A percentile compares a stretch with the other conserved stretches of the same genome.
phyloP scores from a whole-genome alignment of 768 basidiomycete species.

The Hericium alpestre region DNA sequence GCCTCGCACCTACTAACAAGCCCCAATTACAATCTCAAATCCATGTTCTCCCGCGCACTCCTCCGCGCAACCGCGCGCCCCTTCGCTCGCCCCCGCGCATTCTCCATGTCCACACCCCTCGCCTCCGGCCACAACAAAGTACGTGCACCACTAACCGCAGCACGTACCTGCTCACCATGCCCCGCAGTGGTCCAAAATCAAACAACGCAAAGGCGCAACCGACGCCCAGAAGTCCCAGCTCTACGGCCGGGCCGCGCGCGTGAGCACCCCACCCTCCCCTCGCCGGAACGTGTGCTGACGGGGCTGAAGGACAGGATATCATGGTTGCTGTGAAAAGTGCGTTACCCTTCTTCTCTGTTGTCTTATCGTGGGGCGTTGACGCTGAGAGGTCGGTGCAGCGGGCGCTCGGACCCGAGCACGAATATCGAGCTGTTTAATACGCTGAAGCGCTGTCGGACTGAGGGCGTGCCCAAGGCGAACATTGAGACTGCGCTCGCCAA shows the following conservation, averaged over 20 bases:
- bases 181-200: constrained; percentile 14
- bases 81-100: background rate
- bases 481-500: constrained; percentile 13
- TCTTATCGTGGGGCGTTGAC: background rate
- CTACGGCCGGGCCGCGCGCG: constrained; percentile 7
- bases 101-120: background rate
- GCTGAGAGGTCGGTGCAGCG: constrained; percentile 2
- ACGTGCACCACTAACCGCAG: background rate
- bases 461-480: constrained; percentile 12
- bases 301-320: constrained; percentile 7
- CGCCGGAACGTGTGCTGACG: background rate
- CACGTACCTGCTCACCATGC: background rate
- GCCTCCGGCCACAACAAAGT: constrained; percentile 14
- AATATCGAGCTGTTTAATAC: constrained; percentile 10
- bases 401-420: constrained; percentile 9
- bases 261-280: background rate
- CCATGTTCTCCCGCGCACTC: background rate
- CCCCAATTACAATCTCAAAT: background rate
- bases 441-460: constrained; percentile 7
- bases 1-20: background rate
- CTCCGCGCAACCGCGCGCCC: background rate
- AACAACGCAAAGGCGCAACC: constrained; percentile 10
- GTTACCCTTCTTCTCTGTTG: too few relatives aligned
- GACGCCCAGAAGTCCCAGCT: constrained; percentile 9
- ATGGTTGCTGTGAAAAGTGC: constrained; percentile 12